Evolutionary conservation across 2,329 filamentous ascomycete genomes (phyloP), one percentile per base, ranked within the genome.

Genomic region (Aspergillus fructus): DNA sequence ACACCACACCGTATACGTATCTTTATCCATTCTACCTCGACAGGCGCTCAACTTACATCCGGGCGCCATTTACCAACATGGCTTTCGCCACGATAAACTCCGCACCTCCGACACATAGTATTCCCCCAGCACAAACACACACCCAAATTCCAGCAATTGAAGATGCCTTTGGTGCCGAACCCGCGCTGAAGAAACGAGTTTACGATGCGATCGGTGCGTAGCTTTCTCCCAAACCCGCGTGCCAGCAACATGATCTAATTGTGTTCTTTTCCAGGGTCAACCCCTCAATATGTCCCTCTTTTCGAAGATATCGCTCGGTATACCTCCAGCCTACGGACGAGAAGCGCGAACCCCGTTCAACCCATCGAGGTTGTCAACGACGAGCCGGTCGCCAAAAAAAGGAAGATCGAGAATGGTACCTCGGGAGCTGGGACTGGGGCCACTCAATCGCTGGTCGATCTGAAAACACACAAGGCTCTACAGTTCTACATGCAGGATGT

Each of bases 401-500:
- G 80, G 50, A 82, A 82, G 65, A 68, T 81, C 37, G 73, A 77
- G 46, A 77, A 79, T 68, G 73, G 71, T 5, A 19, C 11, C 9
- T 11, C 27, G 27, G 49, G 23, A 3, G 15, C 13, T 48, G 62
- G 52, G 11, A 49, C 49, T 34, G 67, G 58, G 33, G 66, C 71
- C 52, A 62, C 69, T 37, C 68, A 72, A 49, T 62, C 67, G 33
- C 47, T 68, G 47, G 68, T 66, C 24, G 68, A 72, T 59, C 30
- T 75, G 56, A 74, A 73, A 41, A 66, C 63, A 17, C 68, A 75
- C 59, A 62, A 66, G 47, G 64, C 69, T 8, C 54, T 76, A 45
- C 71, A 76, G 37, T 78, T 81, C 58, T 78, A 79, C 58, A 75
- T 80, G 59, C 76, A 78, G 55, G 84, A 86, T 62, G 75, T 85